phyloP scores from a whole-genome alignment of 257 asterid genomes.

The Solanum paucissectum region DNA sequence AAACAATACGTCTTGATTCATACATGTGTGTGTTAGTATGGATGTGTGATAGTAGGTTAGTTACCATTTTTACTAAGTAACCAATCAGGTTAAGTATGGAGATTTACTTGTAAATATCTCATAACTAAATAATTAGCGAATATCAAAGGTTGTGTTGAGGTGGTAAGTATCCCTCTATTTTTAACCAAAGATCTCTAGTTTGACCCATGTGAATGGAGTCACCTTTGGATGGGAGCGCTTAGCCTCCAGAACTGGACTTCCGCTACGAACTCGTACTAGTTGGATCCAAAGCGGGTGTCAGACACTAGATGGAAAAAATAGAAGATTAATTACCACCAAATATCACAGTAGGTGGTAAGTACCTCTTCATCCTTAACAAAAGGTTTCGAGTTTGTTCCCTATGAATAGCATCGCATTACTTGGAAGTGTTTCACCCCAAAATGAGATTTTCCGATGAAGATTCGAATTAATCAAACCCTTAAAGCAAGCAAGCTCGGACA shows the following conservation, averaged over 20 bases:
- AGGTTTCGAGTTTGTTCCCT: not conserved
- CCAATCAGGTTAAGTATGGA: not conserved
- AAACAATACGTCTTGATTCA: not conserved
- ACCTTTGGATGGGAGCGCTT: not conserved
- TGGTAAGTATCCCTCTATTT: not conserved
- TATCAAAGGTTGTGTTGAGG: not conserved
- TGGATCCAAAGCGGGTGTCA: not conserved
- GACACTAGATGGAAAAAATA: not conserved
- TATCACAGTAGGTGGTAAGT: accelerated
- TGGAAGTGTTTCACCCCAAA: not conserved
- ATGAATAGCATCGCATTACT: not conserved
- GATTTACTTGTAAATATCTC: not conserved
- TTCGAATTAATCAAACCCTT: not conserved
- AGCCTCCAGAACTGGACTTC: not conserved
- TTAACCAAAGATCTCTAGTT: not conserved
- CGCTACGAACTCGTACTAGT: accelerated
- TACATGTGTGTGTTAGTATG: too few species aligned
- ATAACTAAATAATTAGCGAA: not conserved
- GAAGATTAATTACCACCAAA: not conserved
- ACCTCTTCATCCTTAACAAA: not conserved
- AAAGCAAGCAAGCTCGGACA: not conserved
- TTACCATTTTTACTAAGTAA: not conserved
- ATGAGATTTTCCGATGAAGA: not conserved
- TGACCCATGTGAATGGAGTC: not conserved
- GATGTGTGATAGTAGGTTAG: not conserved